Base-by-base conservation (phyloP, 2,329 filamentous ascomycete species). In the Xenoacremonium recifei region DNA sequence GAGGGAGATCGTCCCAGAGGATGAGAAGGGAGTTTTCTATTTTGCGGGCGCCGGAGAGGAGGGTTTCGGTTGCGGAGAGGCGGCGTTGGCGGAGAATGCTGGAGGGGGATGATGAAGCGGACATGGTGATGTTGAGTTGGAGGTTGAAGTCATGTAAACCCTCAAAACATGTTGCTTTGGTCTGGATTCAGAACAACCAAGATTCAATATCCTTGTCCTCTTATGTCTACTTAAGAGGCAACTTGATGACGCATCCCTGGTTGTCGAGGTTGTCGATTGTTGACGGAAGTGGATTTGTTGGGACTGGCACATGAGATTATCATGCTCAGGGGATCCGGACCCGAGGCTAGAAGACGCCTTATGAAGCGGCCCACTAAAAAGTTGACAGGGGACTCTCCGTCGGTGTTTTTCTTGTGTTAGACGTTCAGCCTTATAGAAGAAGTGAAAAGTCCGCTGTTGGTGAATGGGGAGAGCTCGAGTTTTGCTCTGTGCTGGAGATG, bases 1-100 rank as follows among this genome's bases (percentile, higher is more conserved):
- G 48, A 11, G 76, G 75, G 9, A 82, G 72, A 40, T 81, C 76
- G 50, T 81, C 73, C 77, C 77, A 82, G 42, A 70, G 62, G n/a
- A 78, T 50, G 23, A 77, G 68, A 4, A 76, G 60, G 1, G 68
- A 61, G 6, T 59, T 48, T 46, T 77, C 74, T 40, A 67, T 53
- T 7, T 60, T 34, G 32, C 58, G 59, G 31, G 61, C 55, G 30
- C 60, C 48, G 36, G 42, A 23, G 49, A 53, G 35, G 39, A 64
- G 21, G 25, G 53, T 46, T 20, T 51, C 57, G 27, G 53, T 45
- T 21, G 55, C 35, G 27, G 16, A 31, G 20, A 43, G 49, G 21
- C 50, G 61, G 37, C 60, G 62, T 20, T 53, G 57, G 39, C 54
- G 62, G 35, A 58, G 53, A 39, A 47, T 36, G 25, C 44, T 35